phyloP scores from a whole-genome alignment of 2,329 filamentous ascomycete genomes.

The Sporothrix humicola region DNA sequence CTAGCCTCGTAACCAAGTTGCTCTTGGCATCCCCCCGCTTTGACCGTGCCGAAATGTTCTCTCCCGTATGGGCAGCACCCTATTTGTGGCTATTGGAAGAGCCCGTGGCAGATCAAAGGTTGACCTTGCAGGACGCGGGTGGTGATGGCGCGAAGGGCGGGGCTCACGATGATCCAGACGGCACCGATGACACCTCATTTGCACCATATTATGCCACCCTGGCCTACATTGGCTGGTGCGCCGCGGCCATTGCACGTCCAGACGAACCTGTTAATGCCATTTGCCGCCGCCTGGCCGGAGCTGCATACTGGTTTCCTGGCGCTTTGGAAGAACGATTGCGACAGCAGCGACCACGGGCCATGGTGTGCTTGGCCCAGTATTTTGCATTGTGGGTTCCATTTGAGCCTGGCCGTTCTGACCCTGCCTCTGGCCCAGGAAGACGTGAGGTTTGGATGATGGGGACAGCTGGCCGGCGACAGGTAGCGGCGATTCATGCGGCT shows the following conservation, averaged over 20 bases:
- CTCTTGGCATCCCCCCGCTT: conserved; percentile 43
- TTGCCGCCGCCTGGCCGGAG: conserved; percentile 46
- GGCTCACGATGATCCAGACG: not conserved
- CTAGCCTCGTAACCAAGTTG: conserved; percentile 37
- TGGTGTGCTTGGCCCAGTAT: conserved; percentile 49
- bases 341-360: conserved; percentile 46
- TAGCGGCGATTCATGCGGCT: conserved; percentile 46
- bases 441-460: conserved; percentile 47
- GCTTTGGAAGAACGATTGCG: conserved; percentile 46
- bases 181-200: not conserved
- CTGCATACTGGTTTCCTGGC: conserved; percentile 46
- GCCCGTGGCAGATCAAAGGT: conserved; percentile 28
- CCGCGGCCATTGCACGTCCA: conserved; percentile 42
- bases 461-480: conserved; percentile 46
- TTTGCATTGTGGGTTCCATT: conserved; percentile 48
- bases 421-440: no score
- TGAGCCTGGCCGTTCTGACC: conserved; percentile 35
- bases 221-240: conserved; percentile 46
- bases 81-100: conserved; percentile 47
- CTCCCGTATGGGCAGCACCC: conserved; percentile 41
- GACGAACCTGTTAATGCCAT: conserved; percentile 44
- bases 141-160: conserved; percentile 39
- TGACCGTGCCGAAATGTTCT: conserved; percentile 44
- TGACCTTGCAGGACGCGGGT: conserved; percentile 40
- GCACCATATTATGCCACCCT: conserved; percentile 45